Evolutionary conservation across 2,329 filamentous ascomycete species (phyloP).

Genomic region (Botrytis byssoidea): DNA sequence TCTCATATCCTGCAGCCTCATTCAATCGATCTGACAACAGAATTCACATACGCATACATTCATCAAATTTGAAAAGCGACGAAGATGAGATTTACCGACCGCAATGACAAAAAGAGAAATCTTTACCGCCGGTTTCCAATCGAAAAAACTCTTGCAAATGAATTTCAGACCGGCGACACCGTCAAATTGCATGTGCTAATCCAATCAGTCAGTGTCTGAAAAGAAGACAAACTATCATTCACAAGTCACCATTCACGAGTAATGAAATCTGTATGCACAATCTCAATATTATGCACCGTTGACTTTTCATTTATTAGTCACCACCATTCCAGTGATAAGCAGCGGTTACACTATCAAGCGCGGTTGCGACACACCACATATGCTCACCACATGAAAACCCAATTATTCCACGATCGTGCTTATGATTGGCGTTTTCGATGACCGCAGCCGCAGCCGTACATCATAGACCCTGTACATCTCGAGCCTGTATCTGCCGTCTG

Average conservation of each 20-base stretch:
- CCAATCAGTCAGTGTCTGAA: not conserved
- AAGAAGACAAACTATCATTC: not conserved
- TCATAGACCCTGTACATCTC: not conserved
- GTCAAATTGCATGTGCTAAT: not conserved
- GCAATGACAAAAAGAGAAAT: not conserved
- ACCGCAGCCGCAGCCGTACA: not conserved
- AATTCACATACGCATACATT: not conserved
- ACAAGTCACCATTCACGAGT: not conserved
- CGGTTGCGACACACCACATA: not conserved
- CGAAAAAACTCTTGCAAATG: not conserved
- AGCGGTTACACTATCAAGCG: not conserved
- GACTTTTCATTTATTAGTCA: not conserved
- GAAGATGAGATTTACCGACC: not conserved
- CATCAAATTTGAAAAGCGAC: not conserved
- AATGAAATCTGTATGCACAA: not conserved
- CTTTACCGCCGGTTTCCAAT: not conserved
- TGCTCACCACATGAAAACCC: not conserved
- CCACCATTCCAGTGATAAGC: not conserved
- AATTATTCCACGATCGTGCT: not conserved
- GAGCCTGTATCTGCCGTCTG: not conserved
- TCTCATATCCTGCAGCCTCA: not conserved
- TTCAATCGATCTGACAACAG: not conserved
- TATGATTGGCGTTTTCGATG: not conserved
- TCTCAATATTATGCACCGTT: not conserved
- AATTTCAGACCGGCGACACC: not conserved